Percentiles rank a stretch among this genome's conserved stretches.
phyloP scores from a whole-genome alignment of 345 rosid genomes.

The Lepidium africanum region DNA sequence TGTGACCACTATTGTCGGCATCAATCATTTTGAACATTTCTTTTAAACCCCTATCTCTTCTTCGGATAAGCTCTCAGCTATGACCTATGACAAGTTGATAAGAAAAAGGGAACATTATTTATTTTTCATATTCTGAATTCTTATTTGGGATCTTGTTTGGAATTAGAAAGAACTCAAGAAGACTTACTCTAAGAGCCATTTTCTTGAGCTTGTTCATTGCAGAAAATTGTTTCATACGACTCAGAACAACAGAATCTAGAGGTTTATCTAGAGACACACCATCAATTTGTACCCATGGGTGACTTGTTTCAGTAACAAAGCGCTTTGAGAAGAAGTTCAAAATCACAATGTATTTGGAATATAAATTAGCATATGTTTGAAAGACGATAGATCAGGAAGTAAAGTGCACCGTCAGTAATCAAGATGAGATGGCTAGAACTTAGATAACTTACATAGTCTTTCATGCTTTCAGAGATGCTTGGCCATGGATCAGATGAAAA shows the following conservation, averaged over 20 bases:
- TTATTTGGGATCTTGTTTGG: neutral
- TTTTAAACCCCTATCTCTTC: slow-evolving; percentile 91
- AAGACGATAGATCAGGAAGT: neutral
- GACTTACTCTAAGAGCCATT: slow-evolving; percentile 72
- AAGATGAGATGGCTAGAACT: slow-evolving; percentile 5
- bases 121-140: neutral
- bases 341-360: neutral
- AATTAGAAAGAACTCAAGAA: neutral
- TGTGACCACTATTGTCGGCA: slow-evolving; percentile 73
- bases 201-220: slow-evolving; percentile 92
- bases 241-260: slow-evolving; percentile 76
- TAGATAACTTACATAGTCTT: slow-evolving; percentile 62
- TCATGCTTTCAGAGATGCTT: slow-evolving; percentile 71
- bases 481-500: slow-evolving; percentile 88
- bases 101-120: neutral
- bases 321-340: neutral
- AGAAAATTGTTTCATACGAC: slow-evolving; percentile 82
- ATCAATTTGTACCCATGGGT: slow-evolving; percentile 83
- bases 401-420: neutral
- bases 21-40: slow-evolving; percentile 93
- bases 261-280: slow-evolving; percentile 86
- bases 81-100: slow-evolving; percentile 39
- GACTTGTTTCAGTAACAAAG: slow-evolving; percentile 40
- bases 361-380: neutral
- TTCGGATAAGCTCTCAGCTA: slow-evolving; percentile 79